Evolutionary conservation across 2,329 filamentous ascomycete species (phyloP).

Genomic region (Fusarium sp.): DNA sequence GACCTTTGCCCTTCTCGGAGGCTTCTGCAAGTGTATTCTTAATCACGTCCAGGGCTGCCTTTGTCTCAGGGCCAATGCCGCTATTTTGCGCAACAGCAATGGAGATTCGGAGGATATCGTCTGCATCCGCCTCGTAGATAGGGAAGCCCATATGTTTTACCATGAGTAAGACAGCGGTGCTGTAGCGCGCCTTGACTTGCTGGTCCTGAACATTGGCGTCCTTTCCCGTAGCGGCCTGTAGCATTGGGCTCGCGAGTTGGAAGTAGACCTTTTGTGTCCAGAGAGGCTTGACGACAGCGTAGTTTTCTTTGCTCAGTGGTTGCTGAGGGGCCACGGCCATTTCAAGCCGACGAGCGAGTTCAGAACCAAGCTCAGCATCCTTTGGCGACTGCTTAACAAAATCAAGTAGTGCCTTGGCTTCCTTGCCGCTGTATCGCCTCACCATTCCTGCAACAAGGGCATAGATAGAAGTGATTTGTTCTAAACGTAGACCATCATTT

Average conservation of each 20-base stretch:
- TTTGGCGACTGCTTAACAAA: constrained; percentile 55
- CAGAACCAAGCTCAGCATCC: constrained; percentile 53
- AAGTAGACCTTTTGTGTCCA: constrained; percentile 65
- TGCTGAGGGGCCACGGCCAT: constrained; percentile 58
- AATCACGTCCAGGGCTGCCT: constrained; percentile 64
- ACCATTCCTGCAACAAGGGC: constrained; percentile 56
- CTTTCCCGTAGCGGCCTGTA: constrained; percentile 56
- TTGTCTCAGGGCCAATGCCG: constrained; percentile 59
- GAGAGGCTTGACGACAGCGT: constrained; percentile 60
- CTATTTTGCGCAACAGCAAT: constrained; percentile 62
- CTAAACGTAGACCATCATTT: constrained; percentile 34
- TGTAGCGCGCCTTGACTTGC: constrained; percentile 56
- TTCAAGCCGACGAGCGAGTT: constrained; percentile 59
- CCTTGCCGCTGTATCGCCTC: constrained; percentile 55
- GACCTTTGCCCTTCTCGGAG: constrained; percentile 60
- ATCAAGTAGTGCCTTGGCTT: constrained; percentile 53
- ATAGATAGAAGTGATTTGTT: constrained; percentile 53
- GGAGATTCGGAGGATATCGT: constrained; percentile 62
- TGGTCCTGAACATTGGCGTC: constrained; percentile 50
- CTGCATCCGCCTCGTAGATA: constrained; percentile 66
- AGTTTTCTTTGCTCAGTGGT: constrained; percentile 57
- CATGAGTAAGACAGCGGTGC: constrained; percentile 63
- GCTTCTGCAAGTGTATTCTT: constrained; percentile 62
- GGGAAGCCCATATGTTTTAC: constrained; percentile 64
- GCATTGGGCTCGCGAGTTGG: constrained; percentile 61